A percentile compares a stretch with the other conserved stretches of the same genome.
phyloP scores from a whole-genome alignment of 2,329 filamentous ascomycete genomes.

The Ophiostoma novo-ulmi region DNA sequence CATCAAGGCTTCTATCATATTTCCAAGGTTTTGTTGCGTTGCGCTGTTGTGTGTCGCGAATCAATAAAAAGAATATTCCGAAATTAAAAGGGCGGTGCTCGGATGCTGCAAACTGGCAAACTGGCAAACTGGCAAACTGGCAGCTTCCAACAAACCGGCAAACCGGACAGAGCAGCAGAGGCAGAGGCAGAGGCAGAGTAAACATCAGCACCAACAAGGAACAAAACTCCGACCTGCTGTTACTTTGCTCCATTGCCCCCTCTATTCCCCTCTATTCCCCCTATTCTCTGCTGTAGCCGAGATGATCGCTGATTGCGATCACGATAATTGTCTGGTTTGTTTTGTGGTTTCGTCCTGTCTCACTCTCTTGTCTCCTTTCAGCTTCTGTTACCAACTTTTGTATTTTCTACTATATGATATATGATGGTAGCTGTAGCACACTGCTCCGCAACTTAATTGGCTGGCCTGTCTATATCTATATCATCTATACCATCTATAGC shows the following conservation, averaged over 20 bases:
- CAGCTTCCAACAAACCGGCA: not conserved
- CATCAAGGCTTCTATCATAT: not conserved
- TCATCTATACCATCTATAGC: too few species aligned
- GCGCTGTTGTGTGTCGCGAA: not conserved
- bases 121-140: not conserved
- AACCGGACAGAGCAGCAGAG: not conserved
- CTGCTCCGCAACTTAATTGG: not conserved
- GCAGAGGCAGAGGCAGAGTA: not conserved
- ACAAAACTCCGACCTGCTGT: not conserved
- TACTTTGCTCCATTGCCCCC: not conserved
- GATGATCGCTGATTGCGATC: not conserved
- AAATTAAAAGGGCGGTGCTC: conserved; percentile 8
- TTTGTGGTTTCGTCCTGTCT: not conserved
- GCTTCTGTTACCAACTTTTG: not conserved
- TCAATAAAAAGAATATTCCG: conserved; percentile 3
- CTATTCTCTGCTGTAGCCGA: conserved; percentile 8
- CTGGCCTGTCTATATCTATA: not conserved
- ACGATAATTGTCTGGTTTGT: not conserved
- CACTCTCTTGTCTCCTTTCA: not conserved
- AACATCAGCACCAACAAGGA: not conserved
- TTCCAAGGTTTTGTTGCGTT: not conserved
- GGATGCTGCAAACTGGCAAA: not conserved
- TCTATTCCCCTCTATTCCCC: not conserved
- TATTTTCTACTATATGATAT: not conserved
- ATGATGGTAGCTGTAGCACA: not conserved